Evolutionary conservation across 2,329 filamentous ascomycete species (phyloP).

Genomic region (Fusarium papillatum): DNA sequence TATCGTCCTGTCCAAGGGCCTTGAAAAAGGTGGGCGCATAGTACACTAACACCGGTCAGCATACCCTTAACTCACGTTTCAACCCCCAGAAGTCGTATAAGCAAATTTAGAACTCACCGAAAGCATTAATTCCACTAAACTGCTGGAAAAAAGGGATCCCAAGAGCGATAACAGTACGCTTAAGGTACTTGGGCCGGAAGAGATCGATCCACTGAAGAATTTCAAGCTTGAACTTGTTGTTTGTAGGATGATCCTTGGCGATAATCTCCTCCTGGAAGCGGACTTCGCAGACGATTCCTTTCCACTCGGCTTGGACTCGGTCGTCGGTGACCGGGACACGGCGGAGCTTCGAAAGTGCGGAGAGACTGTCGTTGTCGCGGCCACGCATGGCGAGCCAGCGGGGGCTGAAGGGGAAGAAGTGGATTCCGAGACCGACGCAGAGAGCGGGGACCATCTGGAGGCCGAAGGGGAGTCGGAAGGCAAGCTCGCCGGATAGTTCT

Average conservation of each 20-base stretch:
- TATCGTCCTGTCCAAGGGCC: not conserved
- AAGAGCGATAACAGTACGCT: conserved; percentile 48
- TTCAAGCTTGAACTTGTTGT: conserved; percentile 56
- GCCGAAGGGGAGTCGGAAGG: conserved; percentile 61
- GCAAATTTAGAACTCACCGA: not conserved
- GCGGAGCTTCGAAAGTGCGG: conserved; percentile 53
- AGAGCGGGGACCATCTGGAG: conserved; percentile 51
- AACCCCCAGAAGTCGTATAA: no score
- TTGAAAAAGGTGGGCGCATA: not conserved
- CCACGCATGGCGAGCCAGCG: conserved; percentile 58
- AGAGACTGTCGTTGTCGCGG: conserved; percentile 55
- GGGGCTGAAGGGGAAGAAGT: conserved; percentile 60
- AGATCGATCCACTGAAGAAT: conserved; percentile 60
- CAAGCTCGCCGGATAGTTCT: conserved; percentile 54
- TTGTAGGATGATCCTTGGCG: conserved; percentile 12
- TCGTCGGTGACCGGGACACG: conserved; percentile 56
- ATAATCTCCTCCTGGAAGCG: conserved; percentile 54
- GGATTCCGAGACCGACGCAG: conserved; percentile 53
- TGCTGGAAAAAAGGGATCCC: not conserved
- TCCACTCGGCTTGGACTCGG: conserved; percentile 61
- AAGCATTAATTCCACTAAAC: not conserved
- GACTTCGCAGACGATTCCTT: conserved; percentile 63
- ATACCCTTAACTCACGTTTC: not conserved
- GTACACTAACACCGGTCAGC: not conserved
- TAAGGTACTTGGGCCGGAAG: conserved; percentile 59